A percentile compares a stretch with the other conserved stretches of the same genome.
phyloP scores from a whole-genome alignment of 192 early-diverging fungal species.

The Mortierella alpina region DNA sequence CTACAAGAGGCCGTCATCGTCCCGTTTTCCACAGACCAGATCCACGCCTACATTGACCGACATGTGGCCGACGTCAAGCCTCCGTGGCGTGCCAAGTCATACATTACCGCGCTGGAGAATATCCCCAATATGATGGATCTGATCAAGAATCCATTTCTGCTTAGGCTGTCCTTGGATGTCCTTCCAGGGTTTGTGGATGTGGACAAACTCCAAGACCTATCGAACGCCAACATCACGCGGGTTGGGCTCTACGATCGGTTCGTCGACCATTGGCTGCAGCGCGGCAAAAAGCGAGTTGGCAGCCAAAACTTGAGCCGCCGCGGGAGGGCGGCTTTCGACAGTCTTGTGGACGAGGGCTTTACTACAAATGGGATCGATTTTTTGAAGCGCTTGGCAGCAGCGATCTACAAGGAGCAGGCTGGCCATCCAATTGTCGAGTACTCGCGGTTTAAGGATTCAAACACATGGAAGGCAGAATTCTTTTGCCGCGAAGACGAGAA shows the following conservation, averaged over 20 bases:
- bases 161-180: background rate
- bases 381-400: background rate
- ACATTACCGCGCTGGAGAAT: background rate
- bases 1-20: background rate
- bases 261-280: background rate
- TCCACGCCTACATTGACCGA: background rate
- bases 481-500: background rate
- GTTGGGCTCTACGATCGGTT: background rate
- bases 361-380: background rate
- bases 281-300: background rate
- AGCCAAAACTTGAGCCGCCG: background rate
- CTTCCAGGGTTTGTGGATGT: background rate
- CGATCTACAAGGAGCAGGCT: conserved; percentile 2
- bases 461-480: conserved; percentile 3
- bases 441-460: background rate
- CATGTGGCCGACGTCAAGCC: background rate
- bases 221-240: background rate
- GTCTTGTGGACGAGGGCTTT: background rate
- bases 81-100: background rate
- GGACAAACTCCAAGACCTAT: background rate
- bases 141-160: conserved; percentile 1
- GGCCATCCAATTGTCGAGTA: conserved; percentile 1
- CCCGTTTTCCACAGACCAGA: background rate
- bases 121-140: background rate
- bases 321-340: background rate